These are phyloP conservation scores for Tricholoma matsutake DNA, from an alignment of 768 basidiomycete species.

Conservation along the genomic window DNA sequence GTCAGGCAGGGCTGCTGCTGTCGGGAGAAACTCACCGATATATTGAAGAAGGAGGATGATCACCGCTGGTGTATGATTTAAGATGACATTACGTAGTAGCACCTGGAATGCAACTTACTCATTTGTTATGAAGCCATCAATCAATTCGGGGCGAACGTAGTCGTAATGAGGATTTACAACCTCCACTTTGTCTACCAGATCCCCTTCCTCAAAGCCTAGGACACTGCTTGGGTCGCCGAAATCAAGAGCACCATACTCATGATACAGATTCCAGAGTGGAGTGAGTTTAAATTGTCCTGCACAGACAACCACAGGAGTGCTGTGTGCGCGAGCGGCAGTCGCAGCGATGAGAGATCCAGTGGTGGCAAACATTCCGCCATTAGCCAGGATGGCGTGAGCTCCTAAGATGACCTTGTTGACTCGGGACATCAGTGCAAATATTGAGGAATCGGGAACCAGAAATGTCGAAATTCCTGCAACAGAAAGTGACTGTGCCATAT, in stretches of 20 bases:
- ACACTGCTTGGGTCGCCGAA: slow-evolving; percentile 63
- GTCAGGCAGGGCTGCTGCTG: slow-evolving; percentile 10
- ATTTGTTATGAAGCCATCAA: slow-evolving; percentile 94
- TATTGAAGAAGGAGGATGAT: slow-evolving; percentile 93
- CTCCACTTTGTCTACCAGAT: slow-evolving; percentile 82
- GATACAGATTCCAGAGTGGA: slow-evolving; percentile 85
- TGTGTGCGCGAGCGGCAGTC: slow-evolving; percentile 83
- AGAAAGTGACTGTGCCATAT: slow-evolving; percentile 81
- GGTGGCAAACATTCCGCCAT: slow-evolving; percentile 92
- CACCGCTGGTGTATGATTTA: slow-evolving; percentile 59
- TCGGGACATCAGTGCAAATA: slow-evolving; percentile 94
- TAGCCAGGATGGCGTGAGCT: slow-evolving; percentile 93
- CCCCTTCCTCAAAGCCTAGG: slow-evolving; percentile 75
- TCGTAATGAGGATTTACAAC: slow-evolving; percentile 97
- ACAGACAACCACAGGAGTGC: slow-evolving; percentile 90
- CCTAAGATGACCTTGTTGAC: slow-evolving; percentile 96
- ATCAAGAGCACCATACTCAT: slow-evolving; percentile 81
- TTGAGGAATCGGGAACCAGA: slow-evolving; percentile 93
- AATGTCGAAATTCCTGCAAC: slow-evolving; percentile 88
- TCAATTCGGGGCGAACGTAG: slow-evolving; percentile 88
- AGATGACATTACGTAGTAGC: not conserved
- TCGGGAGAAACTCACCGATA: slow-evolving; percentile 55
- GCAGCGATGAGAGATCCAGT: slow-evolving; percentile 84
- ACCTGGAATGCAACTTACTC: slow-evolving; percentile 61
- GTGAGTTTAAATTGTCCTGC: slow-evolving; percentile 97